phyloP scores from a whole-genome alignment of 441 rosid genomes.

The Mallotus japonicus region DNA sequence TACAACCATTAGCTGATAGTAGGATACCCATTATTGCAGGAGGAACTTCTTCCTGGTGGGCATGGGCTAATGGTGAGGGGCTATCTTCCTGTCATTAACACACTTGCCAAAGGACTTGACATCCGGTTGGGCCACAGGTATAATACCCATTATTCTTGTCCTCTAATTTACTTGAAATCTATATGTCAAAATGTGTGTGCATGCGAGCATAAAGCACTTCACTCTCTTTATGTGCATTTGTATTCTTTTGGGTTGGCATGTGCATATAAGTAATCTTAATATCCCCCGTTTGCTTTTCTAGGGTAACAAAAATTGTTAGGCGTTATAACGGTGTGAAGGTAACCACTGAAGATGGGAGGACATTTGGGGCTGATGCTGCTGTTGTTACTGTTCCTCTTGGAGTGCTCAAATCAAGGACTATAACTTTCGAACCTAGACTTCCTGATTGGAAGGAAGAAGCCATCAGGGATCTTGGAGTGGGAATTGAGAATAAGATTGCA shows the following conservation, averaged over 20 bases:
- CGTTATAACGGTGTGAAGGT: slow-evolving; percentile 74
- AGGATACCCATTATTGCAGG: slow-evolving; percentile 40
- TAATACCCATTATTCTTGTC: too few relatives aligned
- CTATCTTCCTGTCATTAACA: slow-evolving; percentile 85
- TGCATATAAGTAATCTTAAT: neutral
- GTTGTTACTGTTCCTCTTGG: slow-evolving; percentile 84
- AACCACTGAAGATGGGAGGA: slow-evolving; percentile 65
- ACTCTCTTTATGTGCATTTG: neutral
- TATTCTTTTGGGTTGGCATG: neutral
- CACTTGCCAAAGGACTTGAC: slow-evolving; percentile 93
- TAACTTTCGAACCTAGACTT: slow-evolving; percentile 76
- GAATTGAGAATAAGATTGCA: slow-evolving; percentile 86
- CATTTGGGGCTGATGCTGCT: slow-evolving; percentile 82
- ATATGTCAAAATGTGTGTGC: neutral
- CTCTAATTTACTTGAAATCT: slow-evolving; percentile 11
- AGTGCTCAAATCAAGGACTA: slow-evolving; percentile 65
- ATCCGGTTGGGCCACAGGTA: slow-evolving; percentile 76
- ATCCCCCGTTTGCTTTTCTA: slow-evolving; percentile 25
- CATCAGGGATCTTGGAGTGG: slow-evolving; percentile 82
- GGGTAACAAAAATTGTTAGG: slow-evolving; percentile 69
- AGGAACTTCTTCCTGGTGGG: slow-evolving; percentile 91
- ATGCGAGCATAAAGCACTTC: neutral
- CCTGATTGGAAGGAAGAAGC: slow-evolving; percentile 97
- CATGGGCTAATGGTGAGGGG: slow-evolving; percentile 98
- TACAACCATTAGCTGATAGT: neutral